Base-by-base conservation (phyloP, 2,329 filamentous ascomycete genomes). In the Penicillium sp. region DNA sequence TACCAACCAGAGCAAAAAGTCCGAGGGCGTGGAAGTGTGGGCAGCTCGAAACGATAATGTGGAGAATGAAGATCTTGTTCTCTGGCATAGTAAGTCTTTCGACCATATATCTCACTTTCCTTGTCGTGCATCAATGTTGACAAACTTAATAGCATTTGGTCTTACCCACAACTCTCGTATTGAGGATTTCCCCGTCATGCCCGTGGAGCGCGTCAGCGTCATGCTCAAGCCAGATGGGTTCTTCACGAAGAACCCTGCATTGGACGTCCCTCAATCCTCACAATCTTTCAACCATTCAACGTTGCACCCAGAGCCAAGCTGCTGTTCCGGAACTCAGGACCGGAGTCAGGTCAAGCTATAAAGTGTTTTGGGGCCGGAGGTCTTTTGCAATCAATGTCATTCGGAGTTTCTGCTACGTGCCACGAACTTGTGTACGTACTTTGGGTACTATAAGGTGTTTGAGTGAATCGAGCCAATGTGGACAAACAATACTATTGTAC, bases 101-200 rank as follows among this genome's bases (percentile, higher is more conserved):
- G 5, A 28, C 24, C n/a, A 3, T 13, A 18, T 25, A 24, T n/a
- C 25, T n/a, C 9, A 9, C 3, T 9, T 25, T 7, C 1, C 3
- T 56, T 35, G 12, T 4, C 35, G 7, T 37, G 38, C 29, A 18
- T 39, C 32, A 6, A 5, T 5, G 36, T 55, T 57, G 13, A 53
- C 47, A 13, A 24, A 36, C 8, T 34, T 37, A n/a, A 7, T 35
- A 67, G 64, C 65, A 13, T 73, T 74, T 53, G 73, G 82, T 8
- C 76, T 83, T 24, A 85, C 83, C 29, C 83, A 85, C 52, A 78
- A 83, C 35, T 80, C 81, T 0, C 70, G 82, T 2, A 73, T 80
- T 26, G 82, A 85, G 58, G 82, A 85, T 57, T 85, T 84, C 66
- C 82, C 82, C 0, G 78, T 85, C 27, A 85, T 85, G 82, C 82